phyloP scores from a whole-genome alignment of 139 green algal genomes.

The Haematococcus sp. region DNA sequence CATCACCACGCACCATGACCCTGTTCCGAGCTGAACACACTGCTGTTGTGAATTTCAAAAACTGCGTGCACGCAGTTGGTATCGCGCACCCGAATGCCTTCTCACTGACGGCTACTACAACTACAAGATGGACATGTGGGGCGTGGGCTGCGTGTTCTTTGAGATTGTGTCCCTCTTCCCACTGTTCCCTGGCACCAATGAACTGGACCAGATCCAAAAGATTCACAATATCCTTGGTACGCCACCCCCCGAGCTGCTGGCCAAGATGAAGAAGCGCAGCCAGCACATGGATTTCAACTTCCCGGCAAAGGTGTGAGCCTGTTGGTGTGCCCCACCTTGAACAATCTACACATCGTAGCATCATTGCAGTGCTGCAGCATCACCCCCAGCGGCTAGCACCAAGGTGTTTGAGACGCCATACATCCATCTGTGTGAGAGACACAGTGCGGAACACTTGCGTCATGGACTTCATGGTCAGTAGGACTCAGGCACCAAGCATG shows the following conservation, averaged over 20 bases:
- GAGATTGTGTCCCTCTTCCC: constrained; percentile 77
- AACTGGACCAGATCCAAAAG: constrained; percentile 85
- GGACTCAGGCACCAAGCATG: no score
- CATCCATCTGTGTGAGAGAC: no score
- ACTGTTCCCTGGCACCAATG: constrained; percentile 77
- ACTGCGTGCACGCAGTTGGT: constrained; percentile 60
- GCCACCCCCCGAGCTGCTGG: constrained; percentile 68
- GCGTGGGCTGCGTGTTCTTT: constrained; percentile 87
- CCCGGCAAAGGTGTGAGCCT: constrained; percentile 35
- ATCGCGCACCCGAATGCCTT: constrained; percentile 80
- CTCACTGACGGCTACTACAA: constrained; percentile 89
- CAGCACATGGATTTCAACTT: constrained; percentile 77
- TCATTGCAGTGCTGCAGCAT: no score
- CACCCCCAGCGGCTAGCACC: no score
- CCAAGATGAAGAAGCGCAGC: constrained; percentile 70
- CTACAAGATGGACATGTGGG: constrained; percentile 93
- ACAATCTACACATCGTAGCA: no score
- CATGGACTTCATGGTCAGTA: no score
- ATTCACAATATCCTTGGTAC: constrained; percentile 84
- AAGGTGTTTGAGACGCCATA: no score
- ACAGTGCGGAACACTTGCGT: no score
- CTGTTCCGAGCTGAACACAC: not conserved
- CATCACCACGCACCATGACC: not conserved
- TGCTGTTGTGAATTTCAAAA: no score
- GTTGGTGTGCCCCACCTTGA: no score